Evolutionary conservation across 306 rosid genomes (phyloP).

Genomic region (Cucumis cinereus): DNA sequence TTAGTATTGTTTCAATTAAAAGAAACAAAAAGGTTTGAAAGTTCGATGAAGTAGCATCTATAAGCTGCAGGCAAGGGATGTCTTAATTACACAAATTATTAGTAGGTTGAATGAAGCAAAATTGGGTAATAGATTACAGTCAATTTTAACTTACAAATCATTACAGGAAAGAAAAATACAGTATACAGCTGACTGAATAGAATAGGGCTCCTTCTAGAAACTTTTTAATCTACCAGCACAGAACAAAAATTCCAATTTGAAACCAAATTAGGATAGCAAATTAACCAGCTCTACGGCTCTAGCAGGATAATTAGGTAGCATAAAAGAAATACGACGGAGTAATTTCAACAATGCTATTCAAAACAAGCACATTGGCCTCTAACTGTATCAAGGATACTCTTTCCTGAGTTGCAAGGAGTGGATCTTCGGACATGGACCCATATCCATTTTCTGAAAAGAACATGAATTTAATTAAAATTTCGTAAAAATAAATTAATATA

Average conservation of each 20-base stretch:
- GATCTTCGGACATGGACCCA: slow-evolving; percentile 98
- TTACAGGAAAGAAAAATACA: not conserved
- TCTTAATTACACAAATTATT: not conserved
- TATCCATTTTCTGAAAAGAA: slow-evolving; percentile 88
- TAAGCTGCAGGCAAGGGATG: not conserved
- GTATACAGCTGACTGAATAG: not conserved
- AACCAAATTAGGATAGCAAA: not conserved
- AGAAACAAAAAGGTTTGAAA: not conserved
- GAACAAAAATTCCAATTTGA: not conserved
- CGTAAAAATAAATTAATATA: not conserved
- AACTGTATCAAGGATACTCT: slow-evolving; percentile 65
- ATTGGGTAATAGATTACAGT: not conserved
- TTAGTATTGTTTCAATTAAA: too few relatives aligned
- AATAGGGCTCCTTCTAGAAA: not conserved
- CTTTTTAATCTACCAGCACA: not conserved
- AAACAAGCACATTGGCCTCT: not conserved
- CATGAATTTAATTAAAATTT: not conserved
- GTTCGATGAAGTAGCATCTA: not conserved
- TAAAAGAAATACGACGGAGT: not conserved
- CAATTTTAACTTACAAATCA: not conserved
- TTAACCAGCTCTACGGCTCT: not conserved
- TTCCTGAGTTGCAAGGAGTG: slow-evolving; percentile 97
- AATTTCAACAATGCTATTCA: not conserved
- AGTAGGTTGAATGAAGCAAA: not conserved
- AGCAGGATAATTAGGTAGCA: not conserved